Evolutionary conservation across 495 filamentous ascomycete genomes (phyloP), one percentile per base, ranked within the genome.

Genomic region (Trichoderma virens): DNA sequence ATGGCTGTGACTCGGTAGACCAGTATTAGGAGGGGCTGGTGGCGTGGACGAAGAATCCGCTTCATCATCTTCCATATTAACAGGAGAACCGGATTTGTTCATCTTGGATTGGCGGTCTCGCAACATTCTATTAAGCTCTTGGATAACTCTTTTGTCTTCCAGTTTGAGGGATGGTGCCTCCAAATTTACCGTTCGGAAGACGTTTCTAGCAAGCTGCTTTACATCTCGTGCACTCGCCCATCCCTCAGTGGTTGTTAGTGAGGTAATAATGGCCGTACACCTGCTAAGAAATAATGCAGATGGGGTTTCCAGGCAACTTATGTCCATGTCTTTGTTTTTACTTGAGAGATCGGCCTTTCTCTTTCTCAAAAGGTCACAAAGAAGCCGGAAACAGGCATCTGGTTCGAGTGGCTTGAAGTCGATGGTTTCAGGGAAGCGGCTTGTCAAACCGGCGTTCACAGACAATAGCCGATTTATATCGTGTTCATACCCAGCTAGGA

Each of bases 151-250:
- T 0, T 69, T 68, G 64, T 81, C 71, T 1, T 68, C 64, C 18
- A 83, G 45, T 2, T 62, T 47, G 0, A 67, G 65, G 1, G n/a
- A 1, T 60, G 63, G 0, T 69, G 59, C 0, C 70, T 47, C 0
- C 69, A 70, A 1, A 67, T 69, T 27, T 71, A 72, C 41, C 67
- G 61, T 45, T n/a, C 74, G 67, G 64, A 81, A 83, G 16, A 89
- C 79, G 0, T 51, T 69, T 65, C 83, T 87, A 0, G 74, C 80
- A 1, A 91, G 47, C 0, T 79, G 83, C 41, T 83, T 73, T 0
- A 92, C 78, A 62, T 91, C 89, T 9, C 88, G 74, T 0, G 85
- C 88, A 68, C 88, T 92, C 3, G 79, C 88, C 87, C 88, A 92
- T 16, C 76, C 78, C n/a, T 76, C 63, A 3, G 82, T 79, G 3